A percentile compares a stretch with the other conserved stretches of the same genome.
Evolutionary conservation across 192 early-diverging fungal genomes (phyloP).

Genomic region (Chytriomyces sp.): DNA sequence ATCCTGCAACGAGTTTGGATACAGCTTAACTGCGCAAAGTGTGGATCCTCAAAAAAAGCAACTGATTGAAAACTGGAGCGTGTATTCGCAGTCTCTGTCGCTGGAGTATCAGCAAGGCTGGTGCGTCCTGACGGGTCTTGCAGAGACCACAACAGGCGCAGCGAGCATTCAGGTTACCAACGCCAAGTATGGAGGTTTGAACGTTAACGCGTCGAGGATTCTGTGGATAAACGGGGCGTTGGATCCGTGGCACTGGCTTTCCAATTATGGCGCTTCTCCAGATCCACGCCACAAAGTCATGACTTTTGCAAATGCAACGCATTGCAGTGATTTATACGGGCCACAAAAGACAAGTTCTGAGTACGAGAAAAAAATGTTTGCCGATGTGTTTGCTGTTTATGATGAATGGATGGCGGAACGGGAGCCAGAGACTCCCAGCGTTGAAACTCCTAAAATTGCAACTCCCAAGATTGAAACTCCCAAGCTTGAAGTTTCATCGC

Average conservation of each 20-base stretch:
- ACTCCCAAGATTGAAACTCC: neutral
- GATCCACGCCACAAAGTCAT: neutral
- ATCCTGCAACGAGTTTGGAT: conserved; percentile 34
- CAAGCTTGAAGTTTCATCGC: neutral
- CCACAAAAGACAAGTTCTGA: neutral
- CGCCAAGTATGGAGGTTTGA: neutral
- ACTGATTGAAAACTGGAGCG: conserved; percentile 20
- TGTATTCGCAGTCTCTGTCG: conserved; percentile 14
- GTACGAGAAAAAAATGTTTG: neutral
- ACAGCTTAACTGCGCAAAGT: conserved; percentile 8
- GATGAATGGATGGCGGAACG: conserved; percentile 17
- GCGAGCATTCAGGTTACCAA: neutral
- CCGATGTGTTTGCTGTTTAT: neutral
- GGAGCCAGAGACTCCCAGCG: neutral
- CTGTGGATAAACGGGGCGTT: conserved; percentile 29
- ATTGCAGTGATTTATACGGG: conserved; percentile 33
- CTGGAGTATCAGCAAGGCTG: neutral
- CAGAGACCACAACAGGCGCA: neutral
- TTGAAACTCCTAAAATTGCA: neutral
- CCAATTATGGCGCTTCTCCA: conserved; percentile 21
- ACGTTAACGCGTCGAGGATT: neutral
- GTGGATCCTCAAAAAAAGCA: neutral
- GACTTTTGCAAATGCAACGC: conserved; percentile 19
- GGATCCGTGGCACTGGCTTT: conserved; percentile 35
- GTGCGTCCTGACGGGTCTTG: neutral